These are phyloP conservation scores for Hypoxylon sp. DNA, from an alignment of 2,329 filamentous ascomycete genomes.

Conservation along the genomic window DNA sequence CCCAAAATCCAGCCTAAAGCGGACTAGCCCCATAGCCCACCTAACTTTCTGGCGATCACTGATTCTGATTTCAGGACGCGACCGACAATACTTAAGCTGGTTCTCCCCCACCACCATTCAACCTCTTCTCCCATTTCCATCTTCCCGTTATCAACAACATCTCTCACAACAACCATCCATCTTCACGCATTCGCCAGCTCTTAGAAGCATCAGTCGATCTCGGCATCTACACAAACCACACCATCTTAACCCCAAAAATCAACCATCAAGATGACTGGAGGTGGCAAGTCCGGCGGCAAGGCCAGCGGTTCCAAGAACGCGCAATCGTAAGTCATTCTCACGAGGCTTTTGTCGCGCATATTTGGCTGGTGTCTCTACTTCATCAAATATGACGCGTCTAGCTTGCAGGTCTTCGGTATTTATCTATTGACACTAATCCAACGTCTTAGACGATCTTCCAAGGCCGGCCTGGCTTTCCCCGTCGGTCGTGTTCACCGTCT, in stretches of 20 bases:
- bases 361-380: background rate
- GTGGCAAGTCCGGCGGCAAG: conserved; percentile 99
- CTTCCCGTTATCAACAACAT: conserved; percentile 56
- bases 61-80: conserved; percentile 53
- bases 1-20: conserved; percentile 44
- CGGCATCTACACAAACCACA: conserved; percentile 40
- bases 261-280: conserved; percentile 96
- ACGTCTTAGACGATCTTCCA: conserved; percentile 87
- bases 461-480: conserved; percentile 98
- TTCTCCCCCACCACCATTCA: conserved; percentile 54
- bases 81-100: conserved; percentile 55
- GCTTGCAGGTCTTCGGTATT: conserved; percentile 35
- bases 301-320: conserved; percentile 99
- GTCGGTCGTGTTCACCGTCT: conserved; percentile 99
- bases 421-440: conserved; percentile 57
- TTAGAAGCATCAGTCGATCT: conserved; percentile 44
- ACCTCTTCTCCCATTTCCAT: conserved; percentile 56
- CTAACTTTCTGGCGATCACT: conserved; percentile 50
- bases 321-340: conserved; percentile 84
- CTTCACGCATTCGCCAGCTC: conserved; percentile 44
- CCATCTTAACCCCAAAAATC: conserved; percentile 52
- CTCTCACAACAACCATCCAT: conserved; percentile 48
- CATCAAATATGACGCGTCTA: conserved; percentile 58
- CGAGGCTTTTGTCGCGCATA: background rate
- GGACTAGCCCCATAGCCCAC: conserved; percentile 47